Base-by-base conservation (phyloP, 352 stramenopile species). In the Phytopythium litorale region DNA sequence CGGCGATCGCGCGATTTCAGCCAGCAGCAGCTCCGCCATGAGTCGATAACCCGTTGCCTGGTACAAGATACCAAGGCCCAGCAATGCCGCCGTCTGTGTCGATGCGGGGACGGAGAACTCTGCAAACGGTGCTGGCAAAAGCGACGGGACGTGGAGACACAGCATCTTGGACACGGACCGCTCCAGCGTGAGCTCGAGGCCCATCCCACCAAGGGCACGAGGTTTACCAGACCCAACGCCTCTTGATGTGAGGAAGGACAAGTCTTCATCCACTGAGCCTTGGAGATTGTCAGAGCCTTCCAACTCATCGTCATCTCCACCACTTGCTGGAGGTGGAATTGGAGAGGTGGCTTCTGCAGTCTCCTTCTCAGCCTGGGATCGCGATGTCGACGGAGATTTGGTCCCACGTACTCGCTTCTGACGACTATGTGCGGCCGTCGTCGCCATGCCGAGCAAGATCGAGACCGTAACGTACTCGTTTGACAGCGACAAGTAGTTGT, bases 1-100 rank as follows among this genome's bases (percentile, higher is more conserved):
- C 15, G 86, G 84, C 21, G 86, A 91, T 12, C 91, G 88, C 28
- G 90, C 89, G 60, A 99, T 99, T 67, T 99, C 97, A 28, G 91
- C 93, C 13, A 99, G 75, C 38, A 99, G 70, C 60, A 99, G 89
- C 65, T 99, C 97, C 3, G 96, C 98, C 94, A 99, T 99, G 43
- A 99, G 81, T 12, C 97, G 87, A 76, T 99, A 96, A 7, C 87
- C 95, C 30, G 87, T 98, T 18, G 86, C 91, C 78, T 98, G 85
- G 72, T 99, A 99, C 43, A 99, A 71, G 32, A 99, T 90, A 0
- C 97, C 97, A 23, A 99, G 87, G 7, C 96, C 96, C 6, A 98
- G 71, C 40, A 99, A 71, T n/a, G 97, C 97, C 40, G 97, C 96
- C 15, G 92, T 92, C 67, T 99, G 97, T 23, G 97, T 98, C 11